phyloP scores from a whole-genome alignment of 352 stramenopile species.

The Phytophthora rubi region DNA sequence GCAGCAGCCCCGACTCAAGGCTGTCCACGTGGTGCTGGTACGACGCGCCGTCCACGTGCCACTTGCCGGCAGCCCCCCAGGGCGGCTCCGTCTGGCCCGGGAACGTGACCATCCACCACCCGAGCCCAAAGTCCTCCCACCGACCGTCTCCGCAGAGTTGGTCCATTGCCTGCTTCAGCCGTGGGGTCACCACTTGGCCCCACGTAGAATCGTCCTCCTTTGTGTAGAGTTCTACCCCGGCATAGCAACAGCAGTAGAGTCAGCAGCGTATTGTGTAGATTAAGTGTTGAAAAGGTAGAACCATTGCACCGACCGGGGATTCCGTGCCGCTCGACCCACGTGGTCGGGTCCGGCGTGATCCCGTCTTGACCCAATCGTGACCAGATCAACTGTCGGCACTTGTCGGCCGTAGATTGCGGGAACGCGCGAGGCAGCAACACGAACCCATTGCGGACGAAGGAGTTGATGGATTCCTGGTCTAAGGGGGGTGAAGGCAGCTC shows the following conservation, averaged over 20 bases:
- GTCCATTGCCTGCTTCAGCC: slow-evolving; percentile 63
- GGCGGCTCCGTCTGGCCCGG: slow-evolving; percentile 53
- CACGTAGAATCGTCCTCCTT: slow-evolving; percentile 47
- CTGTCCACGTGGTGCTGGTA: slow-evolving; percentile 82
- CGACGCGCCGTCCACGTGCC: slow-evolving; percentile 81
- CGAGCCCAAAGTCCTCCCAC: slow-evolving; percentile 78
- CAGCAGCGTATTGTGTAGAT: neutral
- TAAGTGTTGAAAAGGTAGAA: neutral
- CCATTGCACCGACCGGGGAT: slow-evolving; percentile 46
- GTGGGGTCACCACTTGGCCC: slow-evolving; percentile 49
- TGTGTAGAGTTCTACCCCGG: slow-evolving; percentile 53
- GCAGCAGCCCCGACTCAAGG: slow-evolving; percentile 67
- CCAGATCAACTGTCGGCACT: slow-evolving; percentile 61
- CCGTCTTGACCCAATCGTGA: slow-evolving; percentile 41
- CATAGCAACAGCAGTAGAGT: neutral
- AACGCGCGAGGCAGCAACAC: slow-evolving; percentile 71
- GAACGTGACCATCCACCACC: slow-evolving; percentile 89
- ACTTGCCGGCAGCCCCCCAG: slow-evolving; percentile 76
- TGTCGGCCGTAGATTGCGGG: slow-evolving; percentile 40
- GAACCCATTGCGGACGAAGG: slow-evolving; percentile 76
- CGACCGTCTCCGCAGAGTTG: slow-evolving; percentile 69
- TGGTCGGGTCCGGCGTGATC: slow-evolving; percentile 45
- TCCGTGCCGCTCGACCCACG: slow-evolving; percentile 67
- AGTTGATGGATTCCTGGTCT: slow-evolving; percentile 37
- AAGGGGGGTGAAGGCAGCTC: slow-evolving; percentile 23